phyloP scores from a whole-genome alignment of 176 grass and related monocot species.

The Carex littledalei region DNA sequence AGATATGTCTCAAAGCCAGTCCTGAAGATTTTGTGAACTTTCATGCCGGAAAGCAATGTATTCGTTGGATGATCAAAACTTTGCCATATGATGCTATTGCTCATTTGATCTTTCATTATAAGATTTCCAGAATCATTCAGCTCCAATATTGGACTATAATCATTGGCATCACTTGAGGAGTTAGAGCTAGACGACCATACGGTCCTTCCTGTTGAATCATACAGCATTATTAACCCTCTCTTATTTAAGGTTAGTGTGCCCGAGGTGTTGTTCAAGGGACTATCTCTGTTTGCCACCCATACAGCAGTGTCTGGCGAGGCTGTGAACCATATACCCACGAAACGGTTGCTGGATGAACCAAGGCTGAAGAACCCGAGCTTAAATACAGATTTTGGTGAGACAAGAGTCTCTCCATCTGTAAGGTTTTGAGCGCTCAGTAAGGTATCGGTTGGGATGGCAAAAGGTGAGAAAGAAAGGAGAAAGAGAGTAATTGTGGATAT shows the following conservation, averaged over 20 bases:
- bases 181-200: constrained; percentile 9
- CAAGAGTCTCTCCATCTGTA: constrained; percentile 26
- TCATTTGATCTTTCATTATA: constrained; percentile 4
- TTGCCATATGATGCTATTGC: constrained; percentile 12
- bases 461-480: not conserved
- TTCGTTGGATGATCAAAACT: constrained; percentile 26
- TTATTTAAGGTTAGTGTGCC: not conserved
- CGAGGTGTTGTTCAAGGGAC: not conserved
- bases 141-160: not conserved
- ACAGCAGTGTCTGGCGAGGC: constrained; percentile 25
- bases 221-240: not conserved
- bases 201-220: not conserved
- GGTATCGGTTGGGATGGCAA: not conserved
- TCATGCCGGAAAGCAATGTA: constrained; percentile 21
- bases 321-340: constrained; percentile 43
- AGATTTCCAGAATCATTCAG: constrained; percentile 21
- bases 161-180: not conserved
- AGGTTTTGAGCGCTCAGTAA: not conserved
- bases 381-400: constrained; percentile 29
- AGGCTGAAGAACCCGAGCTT: constrained; percentile 41
- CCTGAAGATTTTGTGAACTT: constrained; percentile 16
- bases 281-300: constrained; percentile 46
- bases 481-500: not conserved
- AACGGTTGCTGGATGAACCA: constrained; percentile 18
- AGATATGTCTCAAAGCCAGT: constrained; percentile 27